These are phyloP conservation scores for Zea luxurians DNA, from an alignment of 176 grass and related monocot species.

Conservation along the genomic window DNA sequence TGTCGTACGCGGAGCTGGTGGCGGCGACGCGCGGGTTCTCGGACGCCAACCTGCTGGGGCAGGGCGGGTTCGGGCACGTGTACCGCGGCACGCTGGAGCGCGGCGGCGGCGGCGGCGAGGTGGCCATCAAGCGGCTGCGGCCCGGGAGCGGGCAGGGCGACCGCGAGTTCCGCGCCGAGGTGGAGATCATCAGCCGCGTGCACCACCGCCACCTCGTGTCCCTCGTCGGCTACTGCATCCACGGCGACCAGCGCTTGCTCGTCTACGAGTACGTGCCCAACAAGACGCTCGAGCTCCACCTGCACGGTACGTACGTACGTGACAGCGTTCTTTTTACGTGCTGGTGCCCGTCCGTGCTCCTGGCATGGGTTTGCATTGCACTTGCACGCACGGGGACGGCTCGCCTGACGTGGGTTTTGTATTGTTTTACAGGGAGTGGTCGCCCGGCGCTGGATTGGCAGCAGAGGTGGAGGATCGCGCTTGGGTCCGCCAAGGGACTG, in stretches of 20 bases:
- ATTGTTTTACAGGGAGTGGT: conserved; percentile 37
- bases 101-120: conserved; percentile 28
- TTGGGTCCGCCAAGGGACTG: conserved; percentile 74
- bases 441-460: conserved; percentile 59
- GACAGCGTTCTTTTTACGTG: too few species aligned
- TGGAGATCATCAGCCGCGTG: conserved; percentile 84
- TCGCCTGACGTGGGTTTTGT: background rate
- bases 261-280: conserved; percentile 89
- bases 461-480: conserved; percentile 67
- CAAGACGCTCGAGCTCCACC: conserved; percentile 85
- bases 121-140: conserved; percentile 84
- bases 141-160: conserved; percentile 72
- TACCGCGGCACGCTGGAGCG: conserved; percentile 49
- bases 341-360: too few species aligned
- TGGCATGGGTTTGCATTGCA: background rate
- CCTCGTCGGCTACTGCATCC: conserved; percentile 78
- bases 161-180: conserved; percentile 87
- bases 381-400: background rate
- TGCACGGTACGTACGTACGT: conserved; percentile 48
- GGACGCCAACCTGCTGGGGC: conserved; percentile 68
- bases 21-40: conserved; percentile 66
- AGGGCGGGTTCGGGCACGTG: conserved; percentile 89
- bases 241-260: conserved; percentile 67
- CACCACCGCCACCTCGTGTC: conserved; percentile 84
- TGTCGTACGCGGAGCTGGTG: conserved; percentile 62